Evolutionary conservation across 2,329 filamentous ascomycete genomes (phyloP).

Genomic region (Aspergillus brasiliensis): DNA sequence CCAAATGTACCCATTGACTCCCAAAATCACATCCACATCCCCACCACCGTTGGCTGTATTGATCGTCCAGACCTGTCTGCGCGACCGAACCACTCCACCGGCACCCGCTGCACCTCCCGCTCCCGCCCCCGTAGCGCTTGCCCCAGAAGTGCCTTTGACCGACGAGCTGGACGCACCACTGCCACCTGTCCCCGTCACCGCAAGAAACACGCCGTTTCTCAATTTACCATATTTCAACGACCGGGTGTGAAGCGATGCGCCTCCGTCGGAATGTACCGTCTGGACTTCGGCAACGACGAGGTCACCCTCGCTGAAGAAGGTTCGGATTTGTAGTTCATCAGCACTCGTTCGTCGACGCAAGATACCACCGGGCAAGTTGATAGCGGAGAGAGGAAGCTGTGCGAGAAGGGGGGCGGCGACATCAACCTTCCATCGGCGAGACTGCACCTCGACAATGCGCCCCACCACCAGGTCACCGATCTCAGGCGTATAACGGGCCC

Average conservation of each 20-base stretch:
- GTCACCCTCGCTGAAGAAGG: slow-evolving; percentile 96
- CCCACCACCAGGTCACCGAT: slow-evolving; percentile 96
- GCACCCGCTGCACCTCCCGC: slow-evolving; percentile 66
- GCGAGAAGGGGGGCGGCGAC: slow-evolving; percentile 86
- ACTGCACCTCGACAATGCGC: slow-evolving; percentile 91
- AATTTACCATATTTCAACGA: slow-evolving; percentile 93
- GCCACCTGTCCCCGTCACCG: slow-evolving; percentile 77
- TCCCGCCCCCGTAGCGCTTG: slow-evolving; percentile 54
- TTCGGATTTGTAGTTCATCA: slow-evolving; percentile 94
- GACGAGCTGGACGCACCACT: slow-evolving; percentile 52
- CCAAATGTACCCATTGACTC: slow-evolving; percentile 97
- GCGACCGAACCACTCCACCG: slow-evolving; percentile 76
- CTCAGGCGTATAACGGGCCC: slow-evolving; percentile 90
- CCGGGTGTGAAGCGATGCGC: slow-evolving; percentile 84
- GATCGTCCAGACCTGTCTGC: slow-evolving; percentile 86
- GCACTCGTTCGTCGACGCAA: slow-evolving; percentile 88
- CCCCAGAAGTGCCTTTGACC: slow-evolving; percentile 34
- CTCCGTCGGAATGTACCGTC: slow-evolving; percentile 80
- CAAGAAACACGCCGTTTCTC: slow-evolving; percentile 86
- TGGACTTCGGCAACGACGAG: slow-evolving; percentile 94
- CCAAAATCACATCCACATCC: slow-evolving; percentile 81
- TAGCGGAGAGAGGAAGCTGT: slow-evolving; percentile 79
- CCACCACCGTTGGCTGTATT: slow-evolving; percentile 47
- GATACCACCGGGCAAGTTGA: slow-evolving; percentile 94
- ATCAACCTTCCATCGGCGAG: slow-evolving; percentile 91